These are phyloP conservation scores for Pythium pyrilobum DNA, from an alignment of 352 stramenopile species.

Conservation along the genomic window DNA sequence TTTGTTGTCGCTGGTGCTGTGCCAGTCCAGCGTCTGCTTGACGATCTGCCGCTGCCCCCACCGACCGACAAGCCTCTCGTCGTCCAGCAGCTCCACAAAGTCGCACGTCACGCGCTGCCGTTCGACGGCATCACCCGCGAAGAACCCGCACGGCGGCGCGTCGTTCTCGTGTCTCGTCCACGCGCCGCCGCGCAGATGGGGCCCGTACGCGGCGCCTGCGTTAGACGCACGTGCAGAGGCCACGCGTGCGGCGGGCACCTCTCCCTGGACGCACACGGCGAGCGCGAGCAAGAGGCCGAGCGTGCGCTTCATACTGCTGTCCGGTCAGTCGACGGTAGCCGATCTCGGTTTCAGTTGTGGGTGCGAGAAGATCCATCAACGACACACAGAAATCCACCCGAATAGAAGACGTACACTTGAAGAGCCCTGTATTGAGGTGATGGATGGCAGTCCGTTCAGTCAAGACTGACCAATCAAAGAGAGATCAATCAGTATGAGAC, in stretches of 20 bases:
- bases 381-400: too few species aligned
- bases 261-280: neutral
- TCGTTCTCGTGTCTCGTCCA: constrained; percentile 2
- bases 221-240: neutral
- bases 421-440: too few species aligned
- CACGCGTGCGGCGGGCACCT: neutral
- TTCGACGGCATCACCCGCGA: neutral
- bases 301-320: too few species aligned
- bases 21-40: neutral
- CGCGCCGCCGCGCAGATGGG: constrained; percentile 2
- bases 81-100: neutral
- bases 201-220: too few species aligned
- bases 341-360: too few species aligned
- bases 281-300: too few species aligned
- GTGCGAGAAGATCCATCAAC: too few species aligned
- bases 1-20: neutral
- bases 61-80: neutral
- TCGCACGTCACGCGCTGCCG: neutral
- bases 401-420: too few species aligned
- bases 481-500: too few species aligned
- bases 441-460: too few species aligned
- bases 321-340: too few species aligned
- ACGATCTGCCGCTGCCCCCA: neutral
- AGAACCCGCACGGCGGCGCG: constrained; percentile 3
- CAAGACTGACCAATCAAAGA: too few species aligned